Base-by-base conservation (phyloP, 768 basidiomycete genomes). In the Pulveroboletus sp. region DNA sequence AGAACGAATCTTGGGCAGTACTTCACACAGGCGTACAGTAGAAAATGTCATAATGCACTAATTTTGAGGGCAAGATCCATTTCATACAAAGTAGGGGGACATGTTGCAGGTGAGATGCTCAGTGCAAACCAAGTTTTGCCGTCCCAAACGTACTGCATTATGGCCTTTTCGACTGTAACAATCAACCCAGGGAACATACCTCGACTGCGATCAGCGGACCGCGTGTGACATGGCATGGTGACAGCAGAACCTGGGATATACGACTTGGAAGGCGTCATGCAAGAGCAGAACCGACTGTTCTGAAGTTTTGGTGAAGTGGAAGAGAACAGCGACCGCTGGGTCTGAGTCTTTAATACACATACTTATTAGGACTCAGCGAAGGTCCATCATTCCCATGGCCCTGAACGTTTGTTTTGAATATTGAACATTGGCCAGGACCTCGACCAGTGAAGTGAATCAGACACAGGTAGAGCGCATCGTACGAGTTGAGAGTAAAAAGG, bases 11-110 rank as follows among this genome's bases (percentile, higher is more conserved):
- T 46, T 33, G 27, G 45, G 33, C 38, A 40, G n/a, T 28, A 11
- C 18, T 24, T 33, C 14, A 46, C 18, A 2, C 11, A 11, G 11
- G 28, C 48, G 35, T 43, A 47, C 51, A 57, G 53, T 63, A 55
- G 53, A 60, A 60, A 63, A 60, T 45, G 61, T 50, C 61, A 63
- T 54, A 63, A 62, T 62, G 61, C 61, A 62, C 24, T 39, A 60
- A 57, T 48, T 61, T 57, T 53, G 50, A 51, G 49, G 32, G 5
- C 27, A 28, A 5, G 27, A 28, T 4, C 27, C 27, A 28, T 53
- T 38, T 46, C 30, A 42, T 50, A 39, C 48, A 21, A 52, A 44
- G 43, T 39, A n/a, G 17, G 8, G 47, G 41, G 35, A 48, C 47
- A 14, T 18, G 30, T 38, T 31, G 37, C 24, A 46, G 38, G 38